phyloP scores from a whole-genome alignment of 2,329 filamentous ascomycete genomes.

The Colletotrichum kahawae region DNA sequence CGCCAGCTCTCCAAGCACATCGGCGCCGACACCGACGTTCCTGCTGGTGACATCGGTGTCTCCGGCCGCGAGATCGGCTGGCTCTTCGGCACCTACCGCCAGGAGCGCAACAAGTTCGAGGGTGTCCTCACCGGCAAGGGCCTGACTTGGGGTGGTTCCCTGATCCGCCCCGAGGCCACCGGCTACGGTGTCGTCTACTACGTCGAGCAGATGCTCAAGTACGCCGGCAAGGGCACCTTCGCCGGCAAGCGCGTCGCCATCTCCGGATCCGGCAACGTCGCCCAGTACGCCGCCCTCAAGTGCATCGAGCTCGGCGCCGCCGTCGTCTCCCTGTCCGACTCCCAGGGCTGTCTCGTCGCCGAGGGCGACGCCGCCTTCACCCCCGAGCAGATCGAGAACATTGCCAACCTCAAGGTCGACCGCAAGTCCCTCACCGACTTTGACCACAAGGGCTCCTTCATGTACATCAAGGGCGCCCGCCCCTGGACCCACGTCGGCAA shows the following conservation, averaged over 20 bases:
- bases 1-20: slow-evolving; percentile 94
- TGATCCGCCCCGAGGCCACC: slow-evolving; percentile 96
- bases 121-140: slow-evolving; percentile 97
- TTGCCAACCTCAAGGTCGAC: slow-evolving; percentile 85
- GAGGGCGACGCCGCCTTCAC: slow-evolving; percentile 74
- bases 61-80: slow-evolving; percentile 91
- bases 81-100: slow-evolving; percentile 93
- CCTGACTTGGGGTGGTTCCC: slow-evolving; percentile 85
- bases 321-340: slow-evolving; percentile 93
- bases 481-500: slow-evolving; percentile 91
- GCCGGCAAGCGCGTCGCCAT: slow-evolving; percentile 92
- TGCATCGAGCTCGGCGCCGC: slow-evolving; percentile 93
- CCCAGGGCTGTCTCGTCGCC: slow-evolving; percentile 82
- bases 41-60: slow-evolving; percentile 96
- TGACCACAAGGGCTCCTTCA: slow-evolving; percentile 70
- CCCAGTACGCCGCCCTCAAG: slow-evolving; percentile 96
- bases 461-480: slow-evolving; percentile 84
- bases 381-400: slow-evolving; percentile 77
- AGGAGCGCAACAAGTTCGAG: slow-evolving; percentile 88
- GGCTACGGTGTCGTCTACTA: slow-evolving; percentile 98
- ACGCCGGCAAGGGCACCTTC: slow-evolving; percentile 87
- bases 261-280: slow-evolving; percentile 96
- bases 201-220: slow-evolving; percentile 92
- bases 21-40: slow-evolving; percentile 93
- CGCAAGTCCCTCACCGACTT: slow-evolving; percentile 82